Percentiles rank a stretch among this genome's conserved stretches.
Conservation (phyloP, 176 grass and related monocot genomes). For the Elaeis guineensis region DNA sequence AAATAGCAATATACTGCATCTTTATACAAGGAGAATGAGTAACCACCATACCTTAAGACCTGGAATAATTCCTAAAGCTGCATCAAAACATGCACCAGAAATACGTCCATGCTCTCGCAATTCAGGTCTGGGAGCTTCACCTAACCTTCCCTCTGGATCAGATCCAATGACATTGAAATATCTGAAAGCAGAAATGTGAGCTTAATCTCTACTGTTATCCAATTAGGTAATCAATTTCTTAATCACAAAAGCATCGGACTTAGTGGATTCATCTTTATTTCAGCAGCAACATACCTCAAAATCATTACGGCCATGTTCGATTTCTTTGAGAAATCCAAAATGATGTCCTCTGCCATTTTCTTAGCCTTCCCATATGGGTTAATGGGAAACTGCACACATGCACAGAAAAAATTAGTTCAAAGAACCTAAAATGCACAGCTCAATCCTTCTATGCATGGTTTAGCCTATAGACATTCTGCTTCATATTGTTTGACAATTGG, state of each 20-base stretch:
- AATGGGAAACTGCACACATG: constrained; percentile 57
- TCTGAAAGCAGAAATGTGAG: constrained; percentile 18
- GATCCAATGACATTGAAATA: constrained; percentile 99
- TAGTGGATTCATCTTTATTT: too few species aligned
- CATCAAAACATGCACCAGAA: constrained; percentile 92
- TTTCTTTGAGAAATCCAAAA: constrained; percentile 82
- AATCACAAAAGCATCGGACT: too few species aligned
- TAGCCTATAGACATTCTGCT: too few species aligned
- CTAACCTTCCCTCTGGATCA: constrained; percentile 75
- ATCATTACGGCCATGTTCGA: constrained; percentile 82
- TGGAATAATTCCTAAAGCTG: constrained; percentile 72
- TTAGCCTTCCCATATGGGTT: constrained; percentile 96
- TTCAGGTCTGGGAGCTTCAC: constrained; percentile 79
- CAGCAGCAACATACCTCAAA: constrained; percentile 37
- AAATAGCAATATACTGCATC: too few species aligned
- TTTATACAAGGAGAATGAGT: too few species aligned
- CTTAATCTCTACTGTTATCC: background rate
- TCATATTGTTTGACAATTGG: too few species aligned
- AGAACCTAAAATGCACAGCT: too few species aligned
- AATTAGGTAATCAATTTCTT: too few species aligned
- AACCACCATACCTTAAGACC: constrained; percentile 54
- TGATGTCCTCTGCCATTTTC: constrained; percentile 98
- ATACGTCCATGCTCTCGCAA: constrained; percentile 77
- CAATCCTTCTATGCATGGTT: too few species aligned
- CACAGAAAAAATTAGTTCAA: background rate